phyloP scores from a whole-genome alignment of 2,329 filamentous ascomycete genomes.

The Phialocephala sp. region DNA sequence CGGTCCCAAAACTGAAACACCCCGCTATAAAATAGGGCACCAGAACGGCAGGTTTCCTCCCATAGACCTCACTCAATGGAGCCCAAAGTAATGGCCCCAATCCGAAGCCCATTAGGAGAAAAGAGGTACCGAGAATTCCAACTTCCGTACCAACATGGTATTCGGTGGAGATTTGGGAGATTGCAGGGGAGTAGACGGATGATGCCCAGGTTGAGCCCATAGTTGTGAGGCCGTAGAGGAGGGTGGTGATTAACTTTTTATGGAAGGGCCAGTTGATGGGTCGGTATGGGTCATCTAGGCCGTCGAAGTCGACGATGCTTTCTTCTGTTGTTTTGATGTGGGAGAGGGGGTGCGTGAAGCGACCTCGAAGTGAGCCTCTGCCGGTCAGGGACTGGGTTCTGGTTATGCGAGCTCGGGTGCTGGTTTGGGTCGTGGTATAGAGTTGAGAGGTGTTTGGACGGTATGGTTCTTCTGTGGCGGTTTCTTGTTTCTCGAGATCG shows the following conservation, averaged over 20 bases:
- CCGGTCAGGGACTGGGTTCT: conserved; percentile 32
- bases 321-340: conserved; percentile 49
- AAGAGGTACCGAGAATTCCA: conserved; percentile 52
- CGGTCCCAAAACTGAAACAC: conserved; percentile 69
- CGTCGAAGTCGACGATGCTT: conserved; percentile 73
- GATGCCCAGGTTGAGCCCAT: conserved; percentile 38
- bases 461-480: conserved; percentile 1
- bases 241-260: conserved; percentile 72
- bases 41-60: conserved; percentile 37
- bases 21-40: conserved; percentile 65
- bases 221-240: conserved; percentile 59
- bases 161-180: conserved; percentile 10
- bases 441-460: neutral
- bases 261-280: conserved; percentile 73
- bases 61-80: conserved; percentile 59
- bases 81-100: conserved; percentile 70
- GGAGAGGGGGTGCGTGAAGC: conserved; percentile 36
- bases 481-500: conserved; percentile 31
- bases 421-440: conserved; percentile 5
- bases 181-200: conserved; percentile 34
- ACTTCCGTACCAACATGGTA: conserved; percentile 47
- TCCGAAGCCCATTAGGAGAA: conserved; percentile 56
- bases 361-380: conserved; percentile 18
- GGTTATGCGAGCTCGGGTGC: conserved; percentile 21
- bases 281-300: conserved; percentile 71